Conservation (phyloP, 108 stramenopile genomes). For the Parietichytrium sp. region DNA sequence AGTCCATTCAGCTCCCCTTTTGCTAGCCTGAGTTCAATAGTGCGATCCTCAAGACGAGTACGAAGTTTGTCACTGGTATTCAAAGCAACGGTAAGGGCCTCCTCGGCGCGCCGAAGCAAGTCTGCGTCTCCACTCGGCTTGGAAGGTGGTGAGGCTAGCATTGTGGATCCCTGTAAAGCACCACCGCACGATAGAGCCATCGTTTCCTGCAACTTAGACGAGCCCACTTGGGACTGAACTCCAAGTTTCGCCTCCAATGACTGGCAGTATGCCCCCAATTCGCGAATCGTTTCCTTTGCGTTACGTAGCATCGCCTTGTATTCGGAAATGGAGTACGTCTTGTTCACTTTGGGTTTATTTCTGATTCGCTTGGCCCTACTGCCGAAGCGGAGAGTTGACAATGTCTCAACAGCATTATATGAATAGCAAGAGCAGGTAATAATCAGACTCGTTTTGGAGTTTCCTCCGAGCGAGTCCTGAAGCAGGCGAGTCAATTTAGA, state of each 20-base stretch:
- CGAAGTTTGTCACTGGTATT: neutral
- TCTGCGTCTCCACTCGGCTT: neutral
- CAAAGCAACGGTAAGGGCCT: slow-evolving; percentile 11
- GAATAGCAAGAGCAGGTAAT: slow-evolving; percentile 60
- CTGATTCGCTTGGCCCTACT: slow-evolving; percentile 42
- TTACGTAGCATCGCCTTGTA: slow-evolving; percentile 24
- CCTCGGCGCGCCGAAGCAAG: neutral
- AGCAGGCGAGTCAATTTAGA: slow-evolving; percentile 78
- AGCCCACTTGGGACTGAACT: neutral
- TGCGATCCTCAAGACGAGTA: neutral
- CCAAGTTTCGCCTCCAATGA: neutral
- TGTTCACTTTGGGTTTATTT: slow-evolving; percentile 47
- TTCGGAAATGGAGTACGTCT: neutral
- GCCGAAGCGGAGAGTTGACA: slow-evolving; percentile 55
- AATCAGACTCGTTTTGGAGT: slow-evolving; percentile 73
- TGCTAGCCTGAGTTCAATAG: neutral
- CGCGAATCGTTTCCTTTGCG: neutral
- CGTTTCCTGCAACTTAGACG: neutral
- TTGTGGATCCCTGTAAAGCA: neutral
- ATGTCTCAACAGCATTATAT: slow-evolving; percentile 42
- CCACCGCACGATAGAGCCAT: neutral
- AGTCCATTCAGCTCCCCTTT: neutral
- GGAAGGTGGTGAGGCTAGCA: neutral
- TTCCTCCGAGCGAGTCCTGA: slow-evolving; percentile 79
- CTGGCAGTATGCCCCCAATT: neutral